These are phyloP conservation scores for Mastigamoeba balamuthi DNA, from an alignment of 78 protist genomes.

Conservation along the genomic window DNA sequence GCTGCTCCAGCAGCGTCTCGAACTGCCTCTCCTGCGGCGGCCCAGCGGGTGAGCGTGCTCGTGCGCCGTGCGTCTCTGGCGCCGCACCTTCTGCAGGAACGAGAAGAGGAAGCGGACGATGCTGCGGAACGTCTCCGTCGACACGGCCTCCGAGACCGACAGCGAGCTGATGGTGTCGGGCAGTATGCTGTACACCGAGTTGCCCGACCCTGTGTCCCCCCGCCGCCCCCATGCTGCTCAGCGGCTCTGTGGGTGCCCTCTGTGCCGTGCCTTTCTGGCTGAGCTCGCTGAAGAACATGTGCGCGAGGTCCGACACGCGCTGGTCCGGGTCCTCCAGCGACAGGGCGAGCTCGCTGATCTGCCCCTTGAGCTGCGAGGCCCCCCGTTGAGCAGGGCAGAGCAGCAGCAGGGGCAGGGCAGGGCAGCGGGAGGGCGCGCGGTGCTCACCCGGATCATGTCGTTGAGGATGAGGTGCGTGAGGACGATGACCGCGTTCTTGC, in stretches of 20 bases:
- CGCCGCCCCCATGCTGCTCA: too few species aligned
- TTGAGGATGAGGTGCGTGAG: slow-evolving; percentile 85
- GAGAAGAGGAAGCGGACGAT: slow-evolving; percentile 52
- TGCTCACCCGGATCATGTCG: slow-evolving; percentile 75
- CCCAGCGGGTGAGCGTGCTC: not conserved
- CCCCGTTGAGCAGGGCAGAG: not conserved
- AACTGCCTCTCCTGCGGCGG: slow-evolving; percentile 28
- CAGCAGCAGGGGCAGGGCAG: not conserved
- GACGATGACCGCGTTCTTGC: slow-evolving; percentile 79
- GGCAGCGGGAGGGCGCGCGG: not conserved
- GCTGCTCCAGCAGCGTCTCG: slow-evolving; percentile 71
- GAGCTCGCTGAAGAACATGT: slow-evolving; percentile 50
- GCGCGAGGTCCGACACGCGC: slow-evolving; percentile 28
- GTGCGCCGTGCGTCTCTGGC: not conserved
- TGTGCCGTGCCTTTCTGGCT: not conserved
- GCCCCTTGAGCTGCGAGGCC: slow-evolving; percentile 23
- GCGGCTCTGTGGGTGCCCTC: not conserved
- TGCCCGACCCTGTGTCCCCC: slow-evolving; percentile 19
- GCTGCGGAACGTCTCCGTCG: slow-evolving; percentile 6
- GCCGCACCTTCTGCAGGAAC: slow-evolving; percentile 58
- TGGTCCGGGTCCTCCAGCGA: slow-evolving; percentile 42
- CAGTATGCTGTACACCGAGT: slow-evolving; percentile 71
- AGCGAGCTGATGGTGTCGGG: slow-evolving; percentile 76
- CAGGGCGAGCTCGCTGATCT: slow-evolving; percentile 54
- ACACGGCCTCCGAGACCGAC: not conserved